Percentiles rank a stretch among this genome's conserved stretches.
phyloP scores from a whole-genome alignment of 768 basidiomycete species.

The Hericium erinaceus region DNA sequence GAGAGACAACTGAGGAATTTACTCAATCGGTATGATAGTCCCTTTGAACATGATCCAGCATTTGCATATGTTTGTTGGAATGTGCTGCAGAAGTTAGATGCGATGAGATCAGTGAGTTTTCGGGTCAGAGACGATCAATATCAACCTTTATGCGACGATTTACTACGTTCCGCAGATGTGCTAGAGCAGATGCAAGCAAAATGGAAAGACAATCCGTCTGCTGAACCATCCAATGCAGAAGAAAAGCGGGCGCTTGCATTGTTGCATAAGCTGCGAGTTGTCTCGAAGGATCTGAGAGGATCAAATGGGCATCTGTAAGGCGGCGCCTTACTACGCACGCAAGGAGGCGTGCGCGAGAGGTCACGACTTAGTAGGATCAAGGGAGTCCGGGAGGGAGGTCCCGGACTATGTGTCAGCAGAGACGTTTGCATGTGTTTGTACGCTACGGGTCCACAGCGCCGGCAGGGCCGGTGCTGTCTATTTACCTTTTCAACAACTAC shows the following conservation, averaged over 20 bases:
- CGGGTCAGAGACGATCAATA: not conserved
- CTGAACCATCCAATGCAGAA: not conserved
- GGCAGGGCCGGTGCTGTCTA: too few species aligned
- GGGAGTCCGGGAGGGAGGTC: not conserved
- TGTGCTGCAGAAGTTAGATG: not conserved
- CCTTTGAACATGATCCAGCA: slow-evolving; percentile 17
- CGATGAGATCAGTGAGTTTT: not conserved
- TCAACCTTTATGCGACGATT: not conserved
- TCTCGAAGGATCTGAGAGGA: not conserved
- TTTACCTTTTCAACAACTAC: too few species aligned
- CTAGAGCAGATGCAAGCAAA: not conserved
- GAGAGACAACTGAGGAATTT: slow-evolving; percentile 27
- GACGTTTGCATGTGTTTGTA: too few species aligned
- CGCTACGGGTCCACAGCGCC: too few species aligned
- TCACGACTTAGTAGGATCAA: too few species aligned
- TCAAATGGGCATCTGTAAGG: not conserved
- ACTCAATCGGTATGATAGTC: slow-evolving; percentile 21
- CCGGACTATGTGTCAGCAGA: not conserved
- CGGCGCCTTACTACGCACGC: too few species aligned
- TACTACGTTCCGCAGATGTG: not conserved
- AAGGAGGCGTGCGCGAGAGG: too few species aligned
- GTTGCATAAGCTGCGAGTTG: not conserved
- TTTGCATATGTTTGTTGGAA: too few species aligned
- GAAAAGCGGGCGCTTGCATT: not conserved
- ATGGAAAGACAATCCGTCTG: not conserved